Base-by-base conservation (phyloP, 2,329 filamentous ascomycete genomes). In the Alternaria tenuissima region DNA sequence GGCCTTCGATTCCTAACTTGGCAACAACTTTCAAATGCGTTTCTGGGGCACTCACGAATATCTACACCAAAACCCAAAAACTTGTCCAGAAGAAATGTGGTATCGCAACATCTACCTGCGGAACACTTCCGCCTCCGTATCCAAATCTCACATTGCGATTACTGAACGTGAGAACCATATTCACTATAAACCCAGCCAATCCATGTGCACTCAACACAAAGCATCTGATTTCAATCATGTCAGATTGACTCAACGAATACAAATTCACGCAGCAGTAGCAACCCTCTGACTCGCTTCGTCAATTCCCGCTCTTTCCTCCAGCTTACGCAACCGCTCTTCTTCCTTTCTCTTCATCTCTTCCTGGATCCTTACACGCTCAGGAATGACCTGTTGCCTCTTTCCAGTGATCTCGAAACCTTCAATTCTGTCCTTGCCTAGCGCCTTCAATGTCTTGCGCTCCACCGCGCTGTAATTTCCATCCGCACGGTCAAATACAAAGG, bases 381-480 rank as follows among this genome's bases (percentile, higher is more conserved):
- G 86, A 2, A 87, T 76, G 14, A 88, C 76, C 3, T 55, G 52
- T 73, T 88, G 84, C 61, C 86, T 80, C 28, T 81, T 77, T 8
- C 65, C 79, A 11, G 80, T 80, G 46, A 86, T 85, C 74, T 78
- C 80, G 86, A 87, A 89, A 1, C 80, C 85, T 14, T 74, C 73
- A 49, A 88, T 67, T 20, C 77, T 79, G 18, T 84, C 80, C 65
- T 72, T 79, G 0, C 83, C 83, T 0, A 88, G 71, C 12, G 80
- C 82, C 41, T 69, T 76, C 68, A 88, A 70, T 3, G 87, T 88
- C 67, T 84, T 83, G 66, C 74, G 76, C 78, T 88, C 86, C 5
- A 88, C 86, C 22, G 85, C 76, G 63, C 83, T 87, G 68, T 87
- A 88, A 14, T 81, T 63, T 0, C 81, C 78, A 62, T 85, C 81